phyloP scores from a whole-genome alignment of 345 rosid species.

The Brassica incana region DNA sequence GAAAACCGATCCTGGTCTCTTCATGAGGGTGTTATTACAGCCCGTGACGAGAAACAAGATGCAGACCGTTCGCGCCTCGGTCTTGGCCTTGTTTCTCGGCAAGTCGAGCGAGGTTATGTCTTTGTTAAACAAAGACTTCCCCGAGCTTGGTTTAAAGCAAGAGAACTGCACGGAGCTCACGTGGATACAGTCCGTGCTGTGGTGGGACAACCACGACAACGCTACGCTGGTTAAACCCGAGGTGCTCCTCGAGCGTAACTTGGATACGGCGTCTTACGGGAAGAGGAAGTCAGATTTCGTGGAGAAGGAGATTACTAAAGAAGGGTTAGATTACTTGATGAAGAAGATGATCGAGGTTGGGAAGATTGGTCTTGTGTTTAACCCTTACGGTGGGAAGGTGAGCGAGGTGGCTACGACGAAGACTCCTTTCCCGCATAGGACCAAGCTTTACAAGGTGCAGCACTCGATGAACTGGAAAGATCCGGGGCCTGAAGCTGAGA shows the following conservation, averaged over 20 bases:
- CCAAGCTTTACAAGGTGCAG: conserved; percentile 52
- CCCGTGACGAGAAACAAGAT: conserved; percentile 41
- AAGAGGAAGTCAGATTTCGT: conserved; percentile 74
- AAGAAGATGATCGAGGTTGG: conserved; percentile 52
- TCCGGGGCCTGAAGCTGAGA: conserved; percentile 35
- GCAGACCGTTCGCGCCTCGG: conserved; percentile 44
- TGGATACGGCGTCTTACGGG: conserved; percentile 30
- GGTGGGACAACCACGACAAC: conserved; percentile 47
- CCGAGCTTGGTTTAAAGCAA: conserved; percentile 50
- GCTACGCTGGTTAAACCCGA: conserved; percentile 40
- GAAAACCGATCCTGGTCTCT: conserved; percentile 47
- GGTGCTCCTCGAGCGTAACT: conserved; percentile 45
- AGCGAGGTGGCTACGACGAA: conserved; percentile 35
- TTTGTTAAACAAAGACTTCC: conserved; percentile 44
- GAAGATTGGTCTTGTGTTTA: conserved; percentile 51
- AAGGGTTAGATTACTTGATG: conserved; percentile 43
- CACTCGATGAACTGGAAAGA: conserved; percentile 52
- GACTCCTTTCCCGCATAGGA: conserved; percentile 67
- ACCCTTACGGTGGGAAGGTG: conserved; percentile 73
- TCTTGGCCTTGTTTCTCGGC: conserved; percentile 47
- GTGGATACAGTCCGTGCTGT: conserved; percentile 60
- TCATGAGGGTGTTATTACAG: conserved; percentile 70
- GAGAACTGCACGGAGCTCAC: conserved; percentile 51
- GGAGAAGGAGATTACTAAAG: conserved; percentile 43
- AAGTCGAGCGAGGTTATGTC: conserved; percentile 34